phyloP scores from a whole-genome alignment of 2,329 filamentous ascomycete genomes.

The Cordyceps pruinosa region DNA sequence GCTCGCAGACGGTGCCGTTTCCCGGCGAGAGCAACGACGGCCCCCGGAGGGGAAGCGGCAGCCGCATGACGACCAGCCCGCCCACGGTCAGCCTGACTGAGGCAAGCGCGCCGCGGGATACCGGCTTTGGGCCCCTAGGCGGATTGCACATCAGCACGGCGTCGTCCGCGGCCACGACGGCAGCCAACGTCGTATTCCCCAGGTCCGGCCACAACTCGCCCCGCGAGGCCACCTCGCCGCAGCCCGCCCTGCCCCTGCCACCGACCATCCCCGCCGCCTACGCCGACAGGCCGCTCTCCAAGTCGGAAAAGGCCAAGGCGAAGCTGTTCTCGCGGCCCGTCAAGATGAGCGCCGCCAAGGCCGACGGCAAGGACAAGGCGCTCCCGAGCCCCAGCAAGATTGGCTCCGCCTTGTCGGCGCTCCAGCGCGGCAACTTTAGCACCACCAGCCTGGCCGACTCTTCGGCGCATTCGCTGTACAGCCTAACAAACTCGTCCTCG shows the following conservation, averaged over 20 bases:
- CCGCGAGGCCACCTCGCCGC: slow-evolving; percentile 30
- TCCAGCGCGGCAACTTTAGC: slow-evolving; percentile 62
- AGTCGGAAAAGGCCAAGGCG: slow-evolving; percentile 67
- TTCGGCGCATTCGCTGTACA: slow-evolving; percentile 59
- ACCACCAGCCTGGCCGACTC: slow-evolving; percentile 64
- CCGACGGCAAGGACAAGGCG: slow-evolving; percentile 58
- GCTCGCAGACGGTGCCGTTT: slow-evolving; percentile 66
- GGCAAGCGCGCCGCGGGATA: slow-evolving; percentile 55
- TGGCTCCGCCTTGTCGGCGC: slow-evolving; percentile 56
- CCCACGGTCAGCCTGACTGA: slow-evolving; percentile 59
- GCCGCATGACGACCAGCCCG: slow-evolving; percentile 49
- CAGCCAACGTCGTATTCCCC: slow-evolving; percentile 66
- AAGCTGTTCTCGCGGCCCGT: slow-evolving; percentile 75
- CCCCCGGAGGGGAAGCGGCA: slow-evolving; percentile 37
- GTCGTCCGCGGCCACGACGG: slow-evolving; percentile 57
- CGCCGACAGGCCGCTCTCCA: slow-evolving; percentile 48
- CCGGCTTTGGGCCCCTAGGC: slow-evolving; percentile 40
- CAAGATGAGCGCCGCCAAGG: slow-evolving; percentile 61
- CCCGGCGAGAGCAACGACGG: slow-evolving; percentile 40
- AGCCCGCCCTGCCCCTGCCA: slow-evolving; percentile 31
- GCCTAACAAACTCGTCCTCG: slow-evolving; percentile 66
- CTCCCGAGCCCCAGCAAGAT: slow-evolving; percentile 68
- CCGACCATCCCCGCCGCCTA: slow-evolving; percentile 22
- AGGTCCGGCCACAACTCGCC: slow-evolving; percentile 52
- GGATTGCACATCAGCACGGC: slow-evolving; percentile 56